Base-by-base conservation (phyloP, 1,284 basidiomycete species). In the Gomphus bonarii region DNA sequence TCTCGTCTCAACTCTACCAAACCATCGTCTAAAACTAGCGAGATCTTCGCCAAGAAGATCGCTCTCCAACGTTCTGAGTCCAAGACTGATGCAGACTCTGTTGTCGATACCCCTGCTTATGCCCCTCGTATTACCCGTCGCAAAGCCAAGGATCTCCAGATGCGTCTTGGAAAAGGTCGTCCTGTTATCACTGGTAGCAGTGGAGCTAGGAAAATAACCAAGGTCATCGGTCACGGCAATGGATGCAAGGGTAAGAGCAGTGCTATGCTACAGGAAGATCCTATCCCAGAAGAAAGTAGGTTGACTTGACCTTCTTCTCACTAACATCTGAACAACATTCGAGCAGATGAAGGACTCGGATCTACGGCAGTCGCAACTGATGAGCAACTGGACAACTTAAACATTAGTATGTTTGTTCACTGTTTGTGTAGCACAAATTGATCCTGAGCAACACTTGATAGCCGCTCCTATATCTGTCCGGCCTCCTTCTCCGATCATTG, bases 91-190 rank as follows among this genome's bases (percentile, higher is more conserved):
- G 48, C 49, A 11, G 48, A 57, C 20, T 50, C 47, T 35, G 47
- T 42, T 1, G 35, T 40, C 9, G 47, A 48, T 25, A 20, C 48
- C 5, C 44, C 44, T 1, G 2, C 20, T 20, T 16, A 35, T 25
- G 35, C n/a, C n/a, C n/a, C 47, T 22, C 31, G 3, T 20, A 50
- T 18, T 20, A 57, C 55, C 28, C 36, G 52, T 16, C 75, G 82
- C 59, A 87, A 86, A 64, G 82, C 84, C 3, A 85, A 83, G 66
- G 82, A 85, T 53, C 75, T 79, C 4, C 86, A 88, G 65, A 78
- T 75, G 51, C 74, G 74, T 60, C 72, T 89, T 20, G 87, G 87
- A 54, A 80, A 88, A n/a, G 86, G 86, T 3, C 75, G 82, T 61
- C 87, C 87, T 9, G 72, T 72, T 6, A 71, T 72, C 25, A 82